Base-by-base conservation (phyloP, 306 rosid genomes). In the Cucurbita argyrosperma region DNA sequence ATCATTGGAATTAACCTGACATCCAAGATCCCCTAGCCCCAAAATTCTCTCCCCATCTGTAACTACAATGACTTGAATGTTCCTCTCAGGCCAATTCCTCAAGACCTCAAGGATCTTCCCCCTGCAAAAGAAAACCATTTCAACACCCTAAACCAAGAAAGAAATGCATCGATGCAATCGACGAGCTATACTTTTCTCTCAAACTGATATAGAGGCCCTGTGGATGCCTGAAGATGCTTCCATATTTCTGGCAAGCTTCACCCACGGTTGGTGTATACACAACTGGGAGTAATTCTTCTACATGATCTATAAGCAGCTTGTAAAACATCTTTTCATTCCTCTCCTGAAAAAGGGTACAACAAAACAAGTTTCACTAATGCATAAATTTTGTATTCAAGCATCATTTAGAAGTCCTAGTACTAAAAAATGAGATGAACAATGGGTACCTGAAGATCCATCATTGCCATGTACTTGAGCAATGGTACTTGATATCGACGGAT, bases 231-330 rank as follows among this genome's bases (percentile, higher is more conserved):
- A 83, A 90, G 78, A 94, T 94, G 84, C 90, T 85, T 42, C 98
- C 98, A 77, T 94, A 94, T 81, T 94, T 88, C 86, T 94, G 98
- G 83, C 98, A 94, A 77, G 98, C 98, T 83, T 94, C 98, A 72
- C 98, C 98, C 15, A 94, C 98, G 1, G 97, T 91, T 69, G 98
- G 98, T 45, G 98, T 94, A 79, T 94, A 94, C 39, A 94, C 97
- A 80, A 94, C 82, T 16, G 98, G 98, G 21, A 94, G 96, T 77
- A 90, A 82, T 85, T 94, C 98, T 89, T 94, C 98, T 58, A 94
- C 92, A 83, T 94, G 84, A 9, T 89, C 89, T 61, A 91, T 80
- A 45, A 94, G 90, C 79, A 94, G 83, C 79, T 79, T 90, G 80
- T 94, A 94, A 80, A 94, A 94, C 83, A 94, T 74, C 79, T 80